Evolutionary conservation across 1,139 yeast species (phyloP), one percentile per base, ranked within the genome.

Genomic region (Nakaseomyces bracarensis): DNA sequence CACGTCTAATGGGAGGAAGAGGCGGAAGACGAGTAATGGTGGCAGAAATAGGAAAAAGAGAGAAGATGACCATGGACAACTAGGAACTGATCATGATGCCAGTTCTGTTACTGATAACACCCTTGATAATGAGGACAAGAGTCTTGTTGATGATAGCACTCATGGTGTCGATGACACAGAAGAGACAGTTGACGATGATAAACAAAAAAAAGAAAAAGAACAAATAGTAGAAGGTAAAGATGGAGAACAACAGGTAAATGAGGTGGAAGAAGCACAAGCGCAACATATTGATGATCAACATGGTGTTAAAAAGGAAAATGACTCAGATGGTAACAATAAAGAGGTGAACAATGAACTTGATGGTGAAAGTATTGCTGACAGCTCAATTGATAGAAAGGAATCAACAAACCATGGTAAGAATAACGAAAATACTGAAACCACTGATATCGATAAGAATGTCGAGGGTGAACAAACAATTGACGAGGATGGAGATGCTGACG

Each of bases 101-200:
- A n/a, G n/a, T n/a, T n/a, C n/a, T 8, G 44, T 49, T 18, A 47
- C 50, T 28, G 45, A 45, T 8, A 27, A 16, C 18, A 27, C 18
- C 6, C n/a, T 11, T 10, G 25, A 7, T 22, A 22, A 22, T 7
- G 25, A 10, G 7, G 25, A 7, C 10, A 21, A 37, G 13, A 34
- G 29, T 14, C n/a, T n/a, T n/a, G n/a, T n/a, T n/a, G n/a, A n/a
- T n/a, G n/a, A n/a, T n/a, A n/a, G n/a, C n/a, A n/a, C n/a, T n/a
- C n/a, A n/a, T n/a, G n/a, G n/a, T n/a, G n/a, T n/a, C n/a, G 38
- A 22, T 29, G 40, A 43, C 18, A 47, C 42, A 9, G 28, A 42
- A 20, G 26, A 38, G 13, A 53, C 31, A 54, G 37, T 36, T 46
- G 48, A 35, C 50, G 46, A 10, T 46, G 51, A 33, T 7, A 14